These are phyloP conservation scores for Vanrija sp. DNA, from an alignment of 1,284 basidiomycete genomes.

Conservation along the genomic window DNA sequence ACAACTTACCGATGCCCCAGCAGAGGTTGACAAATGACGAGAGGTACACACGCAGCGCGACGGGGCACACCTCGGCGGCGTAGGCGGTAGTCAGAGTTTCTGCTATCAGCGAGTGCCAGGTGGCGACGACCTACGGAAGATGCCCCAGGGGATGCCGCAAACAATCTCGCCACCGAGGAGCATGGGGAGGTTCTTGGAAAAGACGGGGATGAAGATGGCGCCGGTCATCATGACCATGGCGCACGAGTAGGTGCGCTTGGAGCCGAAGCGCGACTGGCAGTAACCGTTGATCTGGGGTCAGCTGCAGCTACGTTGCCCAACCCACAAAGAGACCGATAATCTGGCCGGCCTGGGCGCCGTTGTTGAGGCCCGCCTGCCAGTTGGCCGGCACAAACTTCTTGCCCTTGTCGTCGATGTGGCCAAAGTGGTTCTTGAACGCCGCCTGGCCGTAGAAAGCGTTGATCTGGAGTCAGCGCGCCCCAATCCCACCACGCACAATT, in stretches of 20 bases:
- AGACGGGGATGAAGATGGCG: constrained; percentile 46
- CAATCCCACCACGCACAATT: no score
- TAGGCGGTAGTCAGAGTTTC: constrained; percentile 20
- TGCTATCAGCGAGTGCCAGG: no score
- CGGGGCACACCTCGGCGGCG: constrained; percentile 49
- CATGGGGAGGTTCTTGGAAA: constrained; percentile 43
- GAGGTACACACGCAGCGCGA: constrained; percentile 35
- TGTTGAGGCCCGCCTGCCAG: constrained; percentile 51
- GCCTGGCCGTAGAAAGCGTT: constrained; percentile 9
- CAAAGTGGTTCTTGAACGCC: constrained; percentile 6
- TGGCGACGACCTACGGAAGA: constrained; percentile 3
- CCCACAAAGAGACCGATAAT: constrained; percentile 25
- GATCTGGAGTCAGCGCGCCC: neutral
- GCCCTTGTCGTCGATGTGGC: neutral
- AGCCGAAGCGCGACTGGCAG: constrained; percentile 38
- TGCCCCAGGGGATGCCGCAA: constrained; percentile 27
- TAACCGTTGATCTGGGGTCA: constrained; percentile 26
- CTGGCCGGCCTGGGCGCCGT: constrained; percentile 24
- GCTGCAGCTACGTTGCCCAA: no score
- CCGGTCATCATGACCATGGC: constrained; percentile 35
- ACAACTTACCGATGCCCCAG: constrained; percentile 38
- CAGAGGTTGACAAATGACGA: constrained; percentile 49
- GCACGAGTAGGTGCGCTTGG: constrained; percentile 35
- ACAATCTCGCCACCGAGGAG: constrained; percentile 34
- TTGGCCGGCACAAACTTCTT: constrained; percentile 37